Percentiles rank a stretch among this genome's conserved stretches.
Evolutionary conservation across 2,329 filamentous ascomycete genomes (phyloP).

Genomic region (Cordyceps fumosorosea): DNA sequence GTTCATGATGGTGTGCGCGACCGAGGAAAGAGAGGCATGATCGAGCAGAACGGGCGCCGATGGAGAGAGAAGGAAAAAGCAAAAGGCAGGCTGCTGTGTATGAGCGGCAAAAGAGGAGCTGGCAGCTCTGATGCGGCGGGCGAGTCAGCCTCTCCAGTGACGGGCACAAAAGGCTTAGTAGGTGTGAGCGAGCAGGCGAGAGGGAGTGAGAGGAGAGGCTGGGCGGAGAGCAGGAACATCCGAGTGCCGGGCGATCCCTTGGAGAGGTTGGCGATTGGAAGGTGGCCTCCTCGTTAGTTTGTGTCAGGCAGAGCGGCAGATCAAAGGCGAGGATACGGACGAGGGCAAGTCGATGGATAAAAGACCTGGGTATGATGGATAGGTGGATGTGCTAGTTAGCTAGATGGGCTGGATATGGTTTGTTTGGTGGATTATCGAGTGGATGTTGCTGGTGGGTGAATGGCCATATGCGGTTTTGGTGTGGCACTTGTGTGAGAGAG

Average conservation of each 20-base stretch:
- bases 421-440: slow-evolving; percentile 2
- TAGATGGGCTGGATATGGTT: neutral
- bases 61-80: neutral
- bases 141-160: slow-evolving; percentile 10
- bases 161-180: neutral
- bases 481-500: neutral
- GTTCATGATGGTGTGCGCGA: slow-evolving; percentile 1
- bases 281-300: neutral
- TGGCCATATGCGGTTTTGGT: slow-evolving; percentile 2
- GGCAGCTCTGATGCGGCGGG: neutral
- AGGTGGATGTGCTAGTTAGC: neutral
- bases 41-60: neutral
- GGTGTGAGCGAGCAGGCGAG: neutral
- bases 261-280: neutral
- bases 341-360: neutral
- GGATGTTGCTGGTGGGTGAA: neutral
- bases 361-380: neutral
- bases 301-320: neutral
- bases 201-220: neutral
- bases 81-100: neutral
- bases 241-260: slow-evolving; percentile 9
- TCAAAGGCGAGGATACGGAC: neutral
- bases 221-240: slow-evolving; percentile 3
- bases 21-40: neutral
- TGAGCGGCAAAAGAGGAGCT: neutral